A percentile compares a stretch with the other conserved stretches of the same genome.
Conservation (phyloP, 2,329 filamentous ascomycete genomes). For the Rhynchosporium secalis region DNA sequence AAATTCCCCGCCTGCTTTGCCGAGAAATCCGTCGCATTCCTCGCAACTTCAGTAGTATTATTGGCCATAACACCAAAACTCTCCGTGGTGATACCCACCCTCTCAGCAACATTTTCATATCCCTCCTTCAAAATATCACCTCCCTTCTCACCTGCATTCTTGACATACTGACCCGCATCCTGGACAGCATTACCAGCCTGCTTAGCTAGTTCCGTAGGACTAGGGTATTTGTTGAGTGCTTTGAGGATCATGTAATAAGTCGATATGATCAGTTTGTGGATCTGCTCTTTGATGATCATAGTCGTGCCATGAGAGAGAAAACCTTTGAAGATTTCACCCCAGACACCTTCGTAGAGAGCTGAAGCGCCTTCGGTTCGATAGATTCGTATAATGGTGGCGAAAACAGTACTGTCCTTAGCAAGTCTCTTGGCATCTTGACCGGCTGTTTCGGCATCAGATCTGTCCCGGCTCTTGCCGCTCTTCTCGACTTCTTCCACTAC, state of each 20-base stretch:
- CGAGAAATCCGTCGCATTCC: slow-evolving; percentile 24
- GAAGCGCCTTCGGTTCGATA: slow-evolving; percentile 63
- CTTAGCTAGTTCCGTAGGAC: slow-evolving; percentile 44
- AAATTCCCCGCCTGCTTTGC: slow-evolving; percentile 35
- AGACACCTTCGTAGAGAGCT: slow-evolving; percentile 74
- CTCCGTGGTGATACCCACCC: slow-evolving; percentile 29
- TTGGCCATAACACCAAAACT: slow-evolving; percentile 25
- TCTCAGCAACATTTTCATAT: slow-evolving; percentile 24
- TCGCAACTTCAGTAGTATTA: slow-evolving; percentile 25
- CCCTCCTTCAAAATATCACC: slow-evolving; percentile 20
- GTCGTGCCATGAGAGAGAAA: slow-evolving; percentile 86
- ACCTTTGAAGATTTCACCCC: slow-evolving; percentile 75
- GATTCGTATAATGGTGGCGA: slow-evolving; percentile 61
- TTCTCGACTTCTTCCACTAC: slow-evolving; percentile 35
- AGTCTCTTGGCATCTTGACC: slow-evolving; percentile 29
- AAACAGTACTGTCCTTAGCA: slow-evolving; percentile 52
- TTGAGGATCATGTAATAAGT: slow-evolving; percentile 67
- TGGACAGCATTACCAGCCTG: slow-evolving; percentile 40
- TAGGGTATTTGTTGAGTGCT: slow-evolving; percentile 46
- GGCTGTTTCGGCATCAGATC: slow-evolving; percentile 34
- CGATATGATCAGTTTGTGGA: slow-evolving; percentile 71
- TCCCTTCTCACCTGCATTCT: slow-evolving; percentile 23
- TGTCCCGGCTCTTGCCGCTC: slow-evolving; percentile 41
- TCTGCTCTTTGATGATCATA: slow-evolving; percentile 80
- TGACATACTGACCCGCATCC: slow-evolving; percentile 23